phyloP scores from a whole-genome alignment of 768 basidiomycete species.

The Porphyrellus cyaneotinctus region DNA sequence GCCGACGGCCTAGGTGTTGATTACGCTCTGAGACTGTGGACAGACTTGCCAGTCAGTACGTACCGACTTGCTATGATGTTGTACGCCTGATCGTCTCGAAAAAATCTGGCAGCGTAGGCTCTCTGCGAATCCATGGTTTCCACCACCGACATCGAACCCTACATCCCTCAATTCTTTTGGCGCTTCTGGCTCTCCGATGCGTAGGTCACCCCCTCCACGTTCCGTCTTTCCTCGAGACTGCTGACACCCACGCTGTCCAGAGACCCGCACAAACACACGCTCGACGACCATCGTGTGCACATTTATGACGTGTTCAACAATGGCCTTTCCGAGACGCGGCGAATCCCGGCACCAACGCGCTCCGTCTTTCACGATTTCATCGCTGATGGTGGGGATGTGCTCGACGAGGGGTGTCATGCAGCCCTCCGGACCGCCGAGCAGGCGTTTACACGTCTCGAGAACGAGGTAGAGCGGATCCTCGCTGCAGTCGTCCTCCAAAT shows the following conservation, averaged over 20 bases:
- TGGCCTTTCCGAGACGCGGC: slow-evolving; percentile 42
- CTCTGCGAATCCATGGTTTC: not conserved
- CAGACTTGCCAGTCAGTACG: not conserved
- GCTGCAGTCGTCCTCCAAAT: slow-evolving; percentile 32
- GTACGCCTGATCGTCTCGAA: not conserved
- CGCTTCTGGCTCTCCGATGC: slow-evolving; percentile 46
- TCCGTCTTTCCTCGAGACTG: not conserved
- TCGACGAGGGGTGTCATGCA: slow-evolving; percentile 35
- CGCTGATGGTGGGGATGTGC: slow-evolving; percentile 12
- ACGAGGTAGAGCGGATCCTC: slow-evolving; percentile 38
- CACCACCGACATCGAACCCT: slow-evolving; percentile 28
- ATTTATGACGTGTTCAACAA: slow-evolving; percentile 52
- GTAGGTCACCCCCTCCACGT: slow-evolving; percentile 26
- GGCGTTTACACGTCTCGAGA: slow-evolving; percentile 43
- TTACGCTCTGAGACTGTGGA: not conserved
- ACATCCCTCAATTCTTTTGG: slow-evolving; percentile 46
- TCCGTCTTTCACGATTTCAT: slow-evolving; percentile 45
- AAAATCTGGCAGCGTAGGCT: not conserved
- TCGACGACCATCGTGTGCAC: slow-evolving; percentile 42
- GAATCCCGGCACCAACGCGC: slow-evolving; percentile 31
- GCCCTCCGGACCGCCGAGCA: slow-evolving; percentile 41
- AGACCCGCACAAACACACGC: slow-evolving; percentile 28
- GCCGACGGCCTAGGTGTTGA: not conserved
- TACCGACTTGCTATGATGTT: slow-evolving; percentile 2
- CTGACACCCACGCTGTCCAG: slow-evolving; percentile 4